Base-by-base conservation (phyloP, 2,329 filamentous ascomycete species). In the Penicillium sp. region DNA sequence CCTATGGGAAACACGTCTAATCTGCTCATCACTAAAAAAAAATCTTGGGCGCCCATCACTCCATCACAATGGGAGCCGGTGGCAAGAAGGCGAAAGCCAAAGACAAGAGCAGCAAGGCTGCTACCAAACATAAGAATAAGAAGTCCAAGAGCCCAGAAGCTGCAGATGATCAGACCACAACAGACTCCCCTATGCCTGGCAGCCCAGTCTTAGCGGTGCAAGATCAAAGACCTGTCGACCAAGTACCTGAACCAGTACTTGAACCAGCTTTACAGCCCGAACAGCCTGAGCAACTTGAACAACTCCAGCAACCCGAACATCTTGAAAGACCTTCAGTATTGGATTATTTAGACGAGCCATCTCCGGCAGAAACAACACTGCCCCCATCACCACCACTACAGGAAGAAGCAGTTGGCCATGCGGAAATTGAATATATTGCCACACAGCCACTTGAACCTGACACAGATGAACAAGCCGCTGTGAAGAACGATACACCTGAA, bases 1-100 rank as follows among this genome's bases (percentile, higher is more conserved):
- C 55, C 59, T 58, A 70, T 66, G 71, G 69, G 69, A 64, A 65
- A 71, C 69, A 71, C 70, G 69, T 65, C 60, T 60, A 33, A 33
- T 43, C 56, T 56, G 26, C 42, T 43, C 45, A 45, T 23, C 51
- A 55, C 54, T 55, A 56, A 51, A 60, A 55, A 53, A 62, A 55
- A 51, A 33, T 9, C 57, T 69, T 68, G 67, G 68, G 68, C 68
- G 68, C 68, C 57, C 63, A 70, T 67, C 63, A 59, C 47, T 58
- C 58, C 55, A 55, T 54, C 55, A 64, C 55, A 18, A 73, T 73
- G 69, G 68, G 56, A 31, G 56, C 57, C 29, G 55, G 63, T 64
- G 59, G 64, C 59, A 71, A 70, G 63, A 70, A 70, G 56, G 49
- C 54, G 51, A 73, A 70, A 49, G 60, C 45, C 62, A 67, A 65